These are phyloP conservation scores for Pichia kluyveri DNA, from an alignment of 805 yeast genomes.

Conservation along the genomic window DNA sequence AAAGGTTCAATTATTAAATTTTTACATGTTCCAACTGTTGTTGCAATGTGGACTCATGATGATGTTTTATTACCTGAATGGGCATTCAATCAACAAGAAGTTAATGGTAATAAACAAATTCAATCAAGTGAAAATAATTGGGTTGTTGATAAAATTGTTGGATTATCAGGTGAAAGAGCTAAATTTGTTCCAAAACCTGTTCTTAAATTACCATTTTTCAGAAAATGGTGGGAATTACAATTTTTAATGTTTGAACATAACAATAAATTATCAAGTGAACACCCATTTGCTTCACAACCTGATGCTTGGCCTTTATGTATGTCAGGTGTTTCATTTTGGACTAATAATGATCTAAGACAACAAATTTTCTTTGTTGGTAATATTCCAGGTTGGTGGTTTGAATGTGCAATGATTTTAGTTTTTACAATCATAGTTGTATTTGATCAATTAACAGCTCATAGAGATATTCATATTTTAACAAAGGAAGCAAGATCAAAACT, in stretches of 20 bases:
- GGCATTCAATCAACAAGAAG: slow-evolving; percentile 89
- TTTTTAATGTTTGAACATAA: slow-evolving; percentile 84
- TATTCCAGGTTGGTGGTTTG: slow-evolving; percentile 84
- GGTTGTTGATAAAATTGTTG: slow-evolving; percentile 63
- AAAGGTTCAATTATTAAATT: slow-evolving; percentile 61
- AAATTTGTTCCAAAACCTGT: slow-evolving; percentile 57
- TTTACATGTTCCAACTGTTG: slow-evolving; percentile 78
- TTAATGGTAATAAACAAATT: slow-evolving; percentile 85
- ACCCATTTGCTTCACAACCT: slow-evolving; percentile 94
- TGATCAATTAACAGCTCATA: slow-evolving; percentile 71
- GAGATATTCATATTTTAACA: slow-evolving; percentile 51
- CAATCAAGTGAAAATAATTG: slow-evolving; percentile 62
- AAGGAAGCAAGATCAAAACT: slow-evolving; percentile 60
- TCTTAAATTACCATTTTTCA: slow-evolving; percentile 60
- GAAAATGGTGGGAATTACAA: slow-evolving; percentile 88
- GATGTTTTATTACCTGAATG: slow-evolving; percentile 86
- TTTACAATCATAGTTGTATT: slow-evolving; percentile 58
- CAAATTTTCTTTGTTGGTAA: slow-evolving; percentile 92
- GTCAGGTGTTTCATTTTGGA: slow-evolving; percentile 96
- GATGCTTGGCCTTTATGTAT: slow-evolving; percentile 83
- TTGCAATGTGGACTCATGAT: slow-evolving; percentile 89
- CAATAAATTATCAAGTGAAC: slow-evolving; percentile 76
- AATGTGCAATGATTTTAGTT: slow-evolving; percentile 53
- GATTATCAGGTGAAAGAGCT: slow-evolving; percentile 54
- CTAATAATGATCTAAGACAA: slow-evolving; percentile 47